Evolutionary conservation across 1,139 yeast species (phyloP).

Genomic region (Taphrina pruni): DNA sequence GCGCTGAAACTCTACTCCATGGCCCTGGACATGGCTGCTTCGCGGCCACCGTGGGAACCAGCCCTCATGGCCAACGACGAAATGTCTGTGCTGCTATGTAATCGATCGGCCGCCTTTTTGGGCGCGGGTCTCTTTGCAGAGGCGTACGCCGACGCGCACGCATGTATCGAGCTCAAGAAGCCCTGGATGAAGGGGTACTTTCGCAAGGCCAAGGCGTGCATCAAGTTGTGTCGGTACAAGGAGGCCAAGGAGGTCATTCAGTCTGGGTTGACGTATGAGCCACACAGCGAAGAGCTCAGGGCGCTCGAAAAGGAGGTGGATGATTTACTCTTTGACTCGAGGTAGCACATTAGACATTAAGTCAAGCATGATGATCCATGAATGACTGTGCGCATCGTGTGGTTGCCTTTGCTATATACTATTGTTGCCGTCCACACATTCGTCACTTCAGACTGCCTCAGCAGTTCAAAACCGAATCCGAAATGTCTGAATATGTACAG

Average conservation of each 20-base stretch:
- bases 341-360: background rate
- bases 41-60: constrained; percentile 85
- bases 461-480: too few relatives aligned
- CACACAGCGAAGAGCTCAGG: constrained; percentile 58
- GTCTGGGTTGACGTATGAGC: constrained; percentile 62
- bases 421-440: too few relatives aligned
- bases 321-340: constrained; percentile 16
- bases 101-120: constrained; percentile 82
- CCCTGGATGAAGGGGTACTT: constrained; percentile 75
- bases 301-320: constrained; percentile 50
- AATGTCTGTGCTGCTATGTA: constrained; percentile 70
- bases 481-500: too few relatives aligned
- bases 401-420: too few relatives aligned
- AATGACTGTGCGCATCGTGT: too few relatives aligned
- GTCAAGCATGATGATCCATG: too few relatives aligned
- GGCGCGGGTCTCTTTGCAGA: constrained; percentile 67
- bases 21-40: constrained; percentile 80
- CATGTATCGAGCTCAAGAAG: constrained; percentile 70
- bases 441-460: too few relatives aligned
- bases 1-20: constrained; percentile 74
- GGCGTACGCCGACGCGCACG: constrained; percentile 82
- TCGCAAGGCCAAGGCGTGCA: constrained; percentile 78
- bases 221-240: constrained; percentile 69
- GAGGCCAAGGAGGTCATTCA: constrained; percentile 78
- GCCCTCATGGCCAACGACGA: constrained; percentile 82